Base-by-base conservation (phyloP, 1,284 basidiomycete genomes). In the Sporisorium reilianum region DNA sequence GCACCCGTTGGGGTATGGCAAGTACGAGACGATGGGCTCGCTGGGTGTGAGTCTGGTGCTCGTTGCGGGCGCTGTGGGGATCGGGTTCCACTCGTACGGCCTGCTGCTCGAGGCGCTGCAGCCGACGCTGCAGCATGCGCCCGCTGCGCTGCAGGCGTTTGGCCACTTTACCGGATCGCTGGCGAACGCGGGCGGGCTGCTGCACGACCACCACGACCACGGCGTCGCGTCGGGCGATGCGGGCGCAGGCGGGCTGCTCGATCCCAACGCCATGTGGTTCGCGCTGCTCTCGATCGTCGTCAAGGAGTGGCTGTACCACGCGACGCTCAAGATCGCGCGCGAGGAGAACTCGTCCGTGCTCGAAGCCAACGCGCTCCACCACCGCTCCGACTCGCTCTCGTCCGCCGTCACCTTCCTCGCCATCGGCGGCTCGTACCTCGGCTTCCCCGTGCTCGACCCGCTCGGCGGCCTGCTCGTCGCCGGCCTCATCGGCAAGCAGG, bases 221-320 rank as follows among this genome's bases (percentile, higher is more conserved):
- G 71, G 45, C 9, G 74, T 56, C 5, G 41, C 42, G 1, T 42
- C 51, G 12, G 75, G 62, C 11, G 75, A 64, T 10, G 52, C 50
- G 5, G 83, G 71, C 3, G 84, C 70, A 1, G 85, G 84, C 0
- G n/a, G n/a, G n/a, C 66, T 86, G n/a, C 89, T 97, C 6, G 95
- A 97, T 84, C 92, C 94, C 18, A 95, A 97, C 80, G 96, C 97
- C 20, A 94, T 95, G 51, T 97, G 95, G 94, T 96, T 97, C 79
- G 96, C 96, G 1, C 89, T 91, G 0, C 84, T 91, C 34, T 91
- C 92, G 69, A 90, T 98, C 2, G 64, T 93, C 1, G 86, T 90
- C 70, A 99, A 99, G 84, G 97, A 99, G 86, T 97, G 92, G 91
- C 86, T 99, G 26, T 98, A 95, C 85, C 71, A 57, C 12, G 72